Evolutionary conservation across 148 eudicot genomes (phyloP).

Genomic region (Silene conica): DNA sequence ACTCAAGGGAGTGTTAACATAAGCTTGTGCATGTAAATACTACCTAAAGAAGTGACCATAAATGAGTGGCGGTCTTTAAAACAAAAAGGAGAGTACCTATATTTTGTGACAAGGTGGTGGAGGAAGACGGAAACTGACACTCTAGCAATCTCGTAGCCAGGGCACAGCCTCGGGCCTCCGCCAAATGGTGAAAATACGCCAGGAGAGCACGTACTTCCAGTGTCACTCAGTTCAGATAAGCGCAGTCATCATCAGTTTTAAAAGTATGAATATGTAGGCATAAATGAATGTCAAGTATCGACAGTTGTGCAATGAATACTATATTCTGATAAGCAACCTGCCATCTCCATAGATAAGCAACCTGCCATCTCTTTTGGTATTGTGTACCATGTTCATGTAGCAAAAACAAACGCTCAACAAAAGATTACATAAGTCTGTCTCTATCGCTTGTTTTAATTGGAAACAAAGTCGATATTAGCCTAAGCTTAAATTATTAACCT

Average conservation of each 20-base stretch:
- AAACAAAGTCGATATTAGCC: background rate
- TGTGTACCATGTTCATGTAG: slow-evolving; percentile 48
- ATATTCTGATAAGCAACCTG: slow-evolving; percentile 38
- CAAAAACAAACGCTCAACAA: background rate
- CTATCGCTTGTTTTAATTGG: background rate
- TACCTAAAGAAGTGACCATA: no score
- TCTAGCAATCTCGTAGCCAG: slow-evolving; percentile 86
- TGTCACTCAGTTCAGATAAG: slow-evolving; percentile 34
- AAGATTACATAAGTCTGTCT: background rate
- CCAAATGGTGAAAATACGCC: slow-evolving; percentile 78
- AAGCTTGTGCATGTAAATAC: background rate
- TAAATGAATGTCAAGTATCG: background rate
- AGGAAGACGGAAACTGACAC: slow-evolving; percentile 83
- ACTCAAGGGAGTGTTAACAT: background rate
- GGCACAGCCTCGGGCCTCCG: slow-evolving; percentile 93
- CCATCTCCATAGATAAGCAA: slow-evolving; percentile 99
- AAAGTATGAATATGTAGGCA: background rate
- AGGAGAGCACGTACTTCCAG: slow-evolving; percentile 36
- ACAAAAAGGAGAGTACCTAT: slow-evolving; percentile 42
- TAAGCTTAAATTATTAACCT: slow-evolving; percentile 33
- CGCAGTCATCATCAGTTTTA: no score
- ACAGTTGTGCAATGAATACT: background rate
- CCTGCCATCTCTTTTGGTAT: slow-evolving; percentile 96
- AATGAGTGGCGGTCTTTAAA: background rate
- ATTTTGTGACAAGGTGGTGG: slow-evolving; percentile 78